These are phyloP conservation scores for Scedosporium minutisporum DNA, from an alignment of 2,329 filamentous ascomycete genomes.

Conservation along the genomic window DNA sequence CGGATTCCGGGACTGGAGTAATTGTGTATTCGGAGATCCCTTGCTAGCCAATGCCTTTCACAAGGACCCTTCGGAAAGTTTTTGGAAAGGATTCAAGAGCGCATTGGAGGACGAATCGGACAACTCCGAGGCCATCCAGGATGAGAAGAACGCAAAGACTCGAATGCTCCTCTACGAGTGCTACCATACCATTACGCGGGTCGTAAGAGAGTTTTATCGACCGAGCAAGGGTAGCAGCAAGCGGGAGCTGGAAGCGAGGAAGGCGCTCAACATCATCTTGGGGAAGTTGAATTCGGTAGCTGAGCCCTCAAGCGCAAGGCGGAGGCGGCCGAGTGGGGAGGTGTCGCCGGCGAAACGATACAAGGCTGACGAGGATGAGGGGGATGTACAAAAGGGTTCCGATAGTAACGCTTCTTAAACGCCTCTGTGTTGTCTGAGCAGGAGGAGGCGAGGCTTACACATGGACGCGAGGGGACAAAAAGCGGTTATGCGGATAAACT, in stretches of 20 bases:
- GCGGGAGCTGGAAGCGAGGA: constrained; percentile 43
- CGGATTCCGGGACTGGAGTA: constrained; percentile 49
- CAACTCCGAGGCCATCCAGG: constrained; percentile 26
- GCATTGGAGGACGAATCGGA: constrained; percentile 7
- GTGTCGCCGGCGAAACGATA: constrained; percentile 35
- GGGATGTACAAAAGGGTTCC: neutral
- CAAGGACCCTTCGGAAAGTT: constrained; percentile 30
- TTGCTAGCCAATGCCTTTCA: constrained; percentile 41
- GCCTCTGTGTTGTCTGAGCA: neutral
- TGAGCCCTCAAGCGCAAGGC: constrained; percentile 13
- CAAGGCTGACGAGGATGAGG: constrained; percentile 17
- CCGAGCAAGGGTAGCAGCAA: constrained; percentile 36
- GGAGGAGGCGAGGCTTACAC: no score
- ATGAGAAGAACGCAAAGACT: constrained; percentile 29
- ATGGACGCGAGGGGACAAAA: neutral
- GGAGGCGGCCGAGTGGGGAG: constrained; percentile 28
- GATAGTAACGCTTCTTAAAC: neutral
- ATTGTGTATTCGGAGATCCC: constrained; percentile 50
- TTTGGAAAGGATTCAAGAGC: constrained; percentile 37
- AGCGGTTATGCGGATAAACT: no score
- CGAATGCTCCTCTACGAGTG: constrained; percentile 48
- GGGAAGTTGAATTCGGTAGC: constrained; percentile 8
- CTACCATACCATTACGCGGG: constrained; percentile 42
- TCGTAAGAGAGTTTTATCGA: constrained; percentile 47
- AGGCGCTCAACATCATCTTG: constrained; percentile 37